phyloP scores from a whole-genome alignment of 306 rosid genomes.

The Trifolium fragiferum region DNA sequence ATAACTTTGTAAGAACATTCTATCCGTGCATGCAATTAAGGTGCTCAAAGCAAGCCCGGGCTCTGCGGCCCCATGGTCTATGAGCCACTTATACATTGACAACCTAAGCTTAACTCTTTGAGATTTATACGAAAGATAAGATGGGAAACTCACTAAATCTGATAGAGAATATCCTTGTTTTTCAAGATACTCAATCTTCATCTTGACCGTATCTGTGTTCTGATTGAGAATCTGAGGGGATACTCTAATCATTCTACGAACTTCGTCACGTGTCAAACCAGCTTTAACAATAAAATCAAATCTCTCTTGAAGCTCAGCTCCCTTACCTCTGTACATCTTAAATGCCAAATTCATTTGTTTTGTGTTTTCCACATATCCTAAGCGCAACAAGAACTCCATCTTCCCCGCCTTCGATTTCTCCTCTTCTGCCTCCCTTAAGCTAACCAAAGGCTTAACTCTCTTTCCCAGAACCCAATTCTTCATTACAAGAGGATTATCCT shows the following conservation, averaged over 20 bases:
- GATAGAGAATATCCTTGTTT: constrained; percentile 71
- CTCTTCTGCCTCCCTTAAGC: constrained; percentile 34
- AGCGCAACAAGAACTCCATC: constrained; percentile 61
- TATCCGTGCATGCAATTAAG: constrained; percentile 59
- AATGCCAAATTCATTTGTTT: constrained; percentile 49
- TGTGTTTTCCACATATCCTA: constrained; percentile 65
- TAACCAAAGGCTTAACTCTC: constrained; percentile 51
- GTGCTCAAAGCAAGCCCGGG: constrained; percentile 66
- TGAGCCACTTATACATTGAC: constrained; percentile 76
- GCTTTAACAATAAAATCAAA: constrained; percentile 71
- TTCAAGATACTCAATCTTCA: constrained; percentile 64
- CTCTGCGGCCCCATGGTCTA: constrained; percentile 50
- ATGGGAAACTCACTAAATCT: constrained; percentile 57
- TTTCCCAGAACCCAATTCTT: constrained; percentile 66
- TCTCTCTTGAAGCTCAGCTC: constrained; percentile 79
- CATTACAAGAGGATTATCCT: constrained; percentile 66
- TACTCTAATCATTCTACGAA: constrained; percentile 53
- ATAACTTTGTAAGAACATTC: constrained; percentile 46
- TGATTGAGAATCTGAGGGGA: constrained; percentile 79
- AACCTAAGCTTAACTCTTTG: constrained; percentile 65
- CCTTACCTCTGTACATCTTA: constrained; percentile 72
- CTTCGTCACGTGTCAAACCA: constrained; percentile 63
- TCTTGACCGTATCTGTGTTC: constrained; percentile 50
- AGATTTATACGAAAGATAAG: constrained; percentile 56
- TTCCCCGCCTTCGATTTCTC: constrained; percentile 39